Conservation (phyloP, 2,329 filamentous ascomycete genomes). For the Thelonectria olida region DNA sequence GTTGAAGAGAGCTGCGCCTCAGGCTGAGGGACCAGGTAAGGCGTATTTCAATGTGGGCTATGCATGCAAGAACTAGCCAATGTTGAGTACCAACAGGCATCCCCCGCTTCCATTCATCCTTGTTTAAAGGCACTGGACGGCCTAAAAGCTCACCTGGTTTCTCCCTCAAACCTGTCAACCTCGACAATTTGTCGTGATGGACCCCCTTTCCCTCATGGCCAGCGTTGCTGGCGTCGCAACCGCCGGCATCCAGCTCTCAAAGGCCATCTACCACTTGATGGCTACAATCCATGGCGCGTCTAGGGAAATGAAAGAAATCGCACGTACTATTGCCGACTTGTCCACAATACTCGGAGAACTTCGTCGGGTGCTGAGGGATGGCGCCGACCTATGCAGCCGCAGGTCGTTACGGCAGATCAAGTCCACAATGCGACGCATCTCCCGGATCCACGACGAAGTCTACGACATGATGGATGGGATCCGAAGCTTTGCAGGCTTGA, state of each 20-base stretch:
- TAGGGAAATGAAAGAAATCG: constrained; percentile 8
- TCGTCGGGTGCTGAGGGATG: constrained; percentile 5
- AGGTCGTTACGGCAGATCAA: constrained; percentile 2
- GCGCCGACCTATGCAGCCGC: constrained; percentile 6
- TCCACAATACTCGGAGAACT: constrained; percentile 11
- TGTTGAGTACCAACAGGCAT: too few relatives aligned
- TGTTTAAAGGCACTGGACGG: too few relatives aligned
- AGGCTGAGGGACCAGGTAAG: too few relatives aligned
- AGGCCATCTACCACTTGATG: constrained; percentile 6
- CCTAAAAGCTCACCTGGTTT: too few relatives aligned
- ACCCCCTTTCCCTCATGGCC: constrained; percentile 7
- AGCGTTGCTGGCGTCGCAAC: constrained; percentile 6
- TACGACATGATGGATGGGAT: neutral
- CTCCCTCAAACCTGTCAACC: too few relatives aligned
- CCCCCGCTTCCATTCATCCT: too few relatives aligned
- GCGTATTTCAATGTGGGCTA: too few relatives aligned
- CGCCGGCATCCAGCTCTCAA: constrained; percentile 1
- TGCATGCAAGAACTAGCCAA: too few relatives aligned
- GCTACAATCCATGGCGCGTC: neutral
- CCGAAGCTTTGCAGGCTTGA: neutral
- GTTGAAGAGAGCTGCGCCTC: too few relatives aligned
- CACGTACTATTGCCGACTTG: constrained; percentile 4
- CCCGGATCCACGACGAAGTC: neutral
- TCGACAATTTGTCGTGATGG: neutral
- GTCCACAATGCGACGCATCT: neutral